These are phyloP conservation scores for Botrytis fragariae DNA, from an alignment of 2,329 filamentous ascomycete species.

Conservation along the genomic window DNA sequence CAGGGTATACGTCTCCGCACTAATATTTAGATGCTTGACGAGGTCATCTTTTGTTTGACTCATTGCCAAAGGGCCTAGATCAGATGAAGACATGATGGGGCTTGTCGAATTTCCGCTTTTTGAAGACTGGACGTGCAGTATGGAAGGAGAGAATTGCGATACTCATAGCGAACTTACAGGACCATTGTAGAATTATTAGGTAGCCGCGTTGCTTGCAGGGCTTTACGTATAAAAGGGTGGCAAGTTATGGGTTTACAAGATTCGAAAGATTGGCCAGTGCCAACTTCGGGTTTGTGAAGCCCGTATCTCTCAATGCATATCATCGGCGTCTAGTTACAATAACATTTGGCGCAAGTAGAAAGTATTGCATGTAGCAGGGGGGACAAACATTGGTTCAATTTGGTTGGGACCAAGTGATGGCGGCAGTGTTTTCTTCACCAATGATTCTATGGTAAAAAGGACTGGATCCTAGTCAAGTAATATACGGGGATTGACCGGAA, in stretches of 20 bases:
- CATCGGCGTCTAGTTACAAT: background rate
- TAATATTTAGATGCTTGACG: conserved; percentile 33
- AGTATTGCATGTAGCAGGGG: background rate
- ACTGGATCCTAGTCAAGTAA: background rate
- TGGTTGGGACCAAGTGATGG: background rate
- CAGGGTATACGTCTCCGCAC: conserved; percentile 31
- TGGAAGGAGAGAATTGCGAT: conserved; percentile 9
- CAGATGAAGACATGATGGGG: conserved; percentile 10
- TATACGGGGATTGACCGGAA: conserved; percentile 1
- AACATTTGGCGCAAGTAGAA: background rate
- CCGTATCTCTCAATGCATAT: conserved; percentile 7
- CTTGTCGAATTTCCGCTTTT: conserved; percentile 7
- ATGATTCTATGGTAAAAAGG: background rate
- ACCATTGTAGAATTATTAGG: background rate
- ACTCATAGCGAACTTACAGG: conserved; percentile 9
- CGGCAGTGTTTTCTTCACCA: background rate
- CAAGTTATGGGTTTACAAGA: background rate
- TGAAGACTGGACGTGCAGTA: conserved; percentile 11
- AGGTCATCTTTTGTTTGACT: conserved; percentile 38
- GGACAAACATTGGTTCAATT: background rate
- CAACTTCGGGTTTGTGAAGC: background rate
- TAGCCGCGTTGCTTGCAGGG: conserved; percentile 3
- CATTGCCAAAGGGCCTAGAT: conserved; percentile 33
- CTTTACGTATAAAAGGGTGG: conserved; percentile 9
- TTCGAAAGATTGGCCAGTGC: background rate